Percentiles rank a stretch among this genome's conserved stretches.
phyloP scores from a whole-genome alignment of 2,329 filamentous ascomycete species.

The Hysterium pulicare region DNA sequence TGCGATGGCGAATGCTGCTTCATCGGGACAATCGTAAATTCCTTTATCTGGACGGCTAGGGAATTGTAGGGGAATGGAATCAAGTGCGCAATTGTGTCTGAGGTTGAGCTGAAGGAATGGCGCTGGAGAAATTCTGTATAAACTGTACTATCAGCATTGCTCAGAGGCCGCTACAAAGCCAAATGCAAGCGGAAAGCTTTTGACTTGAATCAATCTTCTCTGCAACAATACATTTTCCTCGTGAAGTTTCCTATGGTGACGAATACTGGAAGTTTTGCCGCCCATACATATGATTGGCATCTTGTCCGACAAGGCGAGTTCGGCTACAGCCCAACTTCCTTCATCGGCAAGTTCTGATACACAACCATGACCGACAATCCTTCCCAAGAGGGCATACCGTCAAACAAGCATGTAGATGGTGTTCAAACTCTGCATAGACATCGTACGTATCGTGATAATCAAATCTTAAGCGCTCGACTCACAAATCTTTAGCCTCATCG shows the following conservation, averaged over 20 bases:
- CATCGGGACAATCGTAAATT: no score
- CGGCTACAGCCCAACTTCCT: no score
- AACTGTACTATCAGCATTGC: conserved; percentile 34
- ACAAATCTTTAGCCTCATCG: conserved; percentile 14
- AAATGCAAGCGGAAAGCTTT: conserved; percentile 3
- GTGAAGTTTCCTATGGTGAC: no score
- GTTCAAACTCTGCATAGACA: conserved; percentile 12
- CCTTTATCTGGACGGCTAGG: not conserved
- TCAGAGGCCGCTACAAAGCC: conserved; percentile 3
- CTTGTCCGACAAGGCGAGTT: no score
- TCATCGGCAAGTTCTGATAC: not conserved
- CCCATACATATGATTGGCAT: no score
- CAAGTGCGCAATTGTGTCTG: not conserved
- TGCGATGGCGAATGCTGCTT: conserved; percentile 45
- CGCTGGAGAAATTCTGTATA: conserved; percentile 21
- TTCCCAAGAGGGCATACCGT: conserved; percentile 21
- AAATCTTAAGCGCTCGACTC: not conserved
- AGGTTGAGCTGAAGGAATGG: conserved; percentile 14
- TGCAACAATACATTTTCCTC: not conserved
- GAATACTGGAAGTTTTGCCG: no score
- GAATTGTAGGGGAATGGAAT: conserved; percentile 3
- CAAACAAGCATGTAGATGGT: conserved; percentile 8
- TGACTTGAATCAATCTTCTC: not conserved
- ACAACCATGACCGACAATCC: conserved; percentile 4
- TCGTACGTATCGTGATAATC: not conserved